phyloP scores from a whole-genome alignment of 2,329 filamentous ascomycete species.

The Xylaria sp. region DNA sequence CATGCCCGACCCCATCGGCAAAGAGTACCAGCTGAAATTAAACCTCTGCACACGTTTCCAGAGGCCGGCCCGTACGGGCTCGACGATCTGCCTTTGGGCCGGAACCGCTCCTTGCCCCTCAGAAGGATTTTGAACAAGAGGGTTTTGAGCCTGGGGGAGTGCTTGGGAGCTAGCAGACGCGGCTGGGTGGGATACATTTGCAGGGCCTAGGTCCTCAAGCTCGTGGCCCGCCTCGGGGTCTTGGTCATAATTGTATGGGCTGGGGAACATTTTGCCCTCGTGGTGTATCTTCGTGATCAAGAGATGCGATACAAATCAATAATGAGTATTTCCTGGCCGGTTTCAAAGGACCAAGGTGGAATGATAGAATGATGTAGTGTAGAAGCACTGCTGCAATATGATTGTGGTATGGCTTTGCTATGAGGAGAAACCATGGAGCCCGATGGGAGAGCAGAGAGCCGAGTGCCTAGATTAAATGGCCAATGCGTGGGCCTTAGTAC shows the following conservation, averaged over 20 bases:
- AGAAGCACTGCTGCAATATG: neutral
- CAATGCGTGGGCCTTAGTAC: neutral
- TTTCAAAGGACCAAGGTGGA: too few relatives aligned
- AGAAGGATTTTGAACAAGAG: too few relatives aligned
- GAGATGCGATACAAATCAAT: neutral
- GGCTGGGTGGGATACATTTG: too few relatives aligned
- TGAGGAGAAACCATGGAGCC: neutral
- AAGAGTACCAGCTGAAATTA: conserved; percentile 17
- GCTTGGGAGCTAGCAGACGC: too few relatives aligned
- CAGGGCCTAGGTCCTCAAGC: neutral
- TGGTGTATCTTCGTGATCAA: too few relatives aligned
- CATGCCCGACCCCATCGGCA: neutral
- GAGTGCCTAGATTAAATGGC: neutral
- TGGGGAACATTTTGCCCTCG: too few relatives aligned
- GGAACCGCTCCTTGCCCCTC: too few relatives aligned
- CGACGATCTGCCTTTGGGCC: neutral
- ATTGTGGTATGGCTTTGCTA: too few relatives aligned
- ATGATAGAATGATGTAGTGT: conserved; percentile 1
- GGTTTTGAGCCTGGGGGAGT: neutral
- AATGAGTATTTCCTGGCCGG: neutral
- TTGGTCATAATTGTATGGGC: too few relatives aligned
- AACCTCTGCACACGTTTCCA: neutral
- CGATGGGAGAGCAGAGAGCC: neutral
- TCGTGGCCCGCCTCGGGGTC: neutral
- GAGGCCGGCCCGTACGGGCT: neutral